Evolutionary conservation across 371 early-diverging fungal genomes (phyloP), one percentile per base, ranked within the genome.

Genomic region (Capillidium rhysosporum): DNA sequence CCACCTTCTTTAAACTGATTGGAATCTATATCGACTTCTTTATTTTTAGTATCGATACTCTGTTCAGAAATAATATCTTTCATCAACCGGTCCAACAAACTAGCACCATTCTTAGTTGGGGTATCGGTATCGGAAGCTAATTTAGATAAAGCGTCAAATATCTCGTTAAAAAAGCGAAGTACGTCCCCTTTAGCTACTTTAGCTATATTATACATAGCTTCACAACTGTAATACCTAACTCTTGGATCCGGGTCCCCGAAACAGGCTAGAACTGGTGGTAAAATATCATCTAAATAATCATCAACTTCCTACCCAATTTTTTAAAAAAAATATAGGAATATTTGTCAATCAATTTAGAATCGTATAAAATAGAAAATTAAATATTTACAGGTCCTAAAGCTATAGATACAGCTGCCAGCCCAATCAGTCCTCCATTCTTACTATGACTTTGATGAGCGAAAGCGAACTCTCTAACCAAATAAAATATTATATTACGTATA

Each of bases 151-250:
- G 80, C 84, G 60, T 94, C 93, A 69, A 93, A 90, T 2, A 92
- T 75, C 45, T 89, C 89, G 64, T 91, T 92, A 54, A 94, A 94
- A 61, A 77, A 89, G 30, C 77, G 66, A 49, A 93, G 64, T 2
- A 92, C 77, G 49, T 78, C 75, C 1, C 81, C 82, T 49, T 86
- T 71, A 24, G 90, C 87, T 3, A 89, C 91, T 56, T 95, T 95
- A 25, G 84, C 82, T 46, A 95, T 89, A 62, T 95, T 95, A 64
- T 95, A 95, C 79, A 92, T 79, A 46, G 78, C 75, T 65, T 95
- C 95, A 57, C 90, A 89, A 2, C 91, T 90, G 71, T 91, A 92
- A 65, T 91, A 95, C 28, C 92, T 71, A 26, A 92, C 91, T 23
- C 82, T 71, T 20, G 81, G 73, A 62, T 95, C 95, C 51, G 76